phyloP scores from a whole-genome alignment of 805 yeast genomes.

The Maudiozyma serrabonitensis region DNA sequence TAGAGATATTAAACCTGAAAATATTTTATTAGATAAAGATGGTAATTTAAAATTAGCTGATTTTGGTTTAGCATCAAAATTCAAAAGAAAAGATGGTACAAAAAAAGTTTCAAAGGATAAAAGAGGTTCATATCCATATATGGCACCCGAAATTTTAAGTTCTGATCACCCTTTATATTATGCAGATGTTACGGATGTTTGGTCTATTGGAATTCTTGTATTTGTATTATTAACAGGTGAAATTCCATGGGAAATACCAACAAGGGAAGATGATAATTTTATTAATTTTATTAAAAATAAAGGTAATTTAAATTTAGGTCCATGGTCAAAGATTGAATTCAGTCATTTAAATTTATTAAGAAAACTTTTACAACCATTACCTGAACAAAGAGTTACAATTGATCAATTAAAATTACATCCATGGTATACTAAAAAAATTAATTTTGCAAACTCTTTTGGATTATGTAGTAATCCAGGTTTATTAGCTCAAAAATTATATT shows the following conservation, averaged over 20 bases:
- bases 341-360: conserved; percentile 42
- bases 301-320: conserved; percentile 38
- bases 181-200: conserved; percentile 49
- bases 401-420: conserved; percentile 39
- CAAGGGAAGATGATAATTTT: conserved; percentile 41
- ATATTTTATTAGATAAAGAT: conserved; percentile 48
- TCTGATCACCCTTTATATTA: conserved; percentile 35
- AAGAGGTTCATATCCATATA: conserved; percentile 69
- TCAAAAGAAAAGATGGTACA: conserved; percentile 39
- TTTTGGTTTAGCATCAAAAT: conserved; percentile 65
- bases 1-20: conserved; percentile 71
- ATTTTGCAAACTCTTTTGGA: conserved; percentile 36
- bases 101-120: conserved; percentile 40
- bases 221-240: conserved; percentile 56
- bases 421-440: conserved; percentile 43
- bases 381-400: conserved; percentile 35
- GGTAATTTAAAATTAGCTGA: conserved; percentile 71
- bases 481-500: conserved; percentile 42
- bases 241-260: conserved; percentile 67
- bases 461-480: conserved; percentile 43
- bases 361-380: conserved; percentile 42
- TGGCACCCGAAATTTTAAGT: conserved; percentile 61
- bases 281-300: conserved; percentile 32
- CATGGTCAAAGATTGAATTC: conserved; percentile 48
- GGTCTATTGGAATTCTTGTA: conserved; percentile 62